Conservation (phyloP, 495 filamentous ascomycete species). For the Talaromyces ruber region DNA sequence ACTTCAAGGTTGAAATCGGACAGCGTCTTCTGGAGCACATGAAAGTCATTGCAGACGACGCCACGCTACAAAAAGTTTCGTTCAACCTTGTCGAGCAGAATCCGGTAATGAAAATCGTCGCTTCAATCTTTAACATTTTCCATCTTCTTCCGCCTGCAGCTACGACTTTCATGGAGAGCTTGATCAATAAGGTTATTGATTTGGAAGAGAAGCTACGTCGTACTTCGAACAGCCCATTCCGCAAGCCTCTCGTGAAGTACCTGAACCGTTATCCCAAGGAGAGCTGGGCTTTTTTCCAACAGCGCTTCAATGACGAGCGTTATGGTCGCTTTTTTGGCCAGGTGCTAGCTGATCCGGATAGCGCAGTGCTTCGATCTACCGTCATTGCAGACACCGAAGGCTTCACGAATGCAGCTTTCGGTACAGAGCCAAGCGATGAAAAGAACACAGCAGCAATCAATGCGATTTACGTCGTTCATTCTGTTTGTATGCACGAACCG, state of each 20-base stretch:
- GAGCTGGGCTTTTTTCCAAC: slow-evolving; percentile 67
- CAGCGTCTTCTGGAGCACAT: slow-evolving; percentile 84
- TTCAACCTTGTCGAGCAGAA: slow-evolving; percentile 92
- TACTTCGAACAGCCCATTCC: slow-evolving; percentile 89
- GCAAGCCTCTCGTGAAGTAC: slow-evolving; percentile 87
- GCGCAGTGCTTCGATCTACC: slow-evolving; percentile 62
- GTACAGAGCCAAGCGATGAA: slow-evolving; percentile 45
- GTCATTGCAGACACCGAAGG: slow-evolving; percentile 65
- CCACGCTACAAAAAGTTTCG: slow-evolving; percentile 75
- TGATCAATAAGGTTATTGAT: slow-evolving; percentile 81
- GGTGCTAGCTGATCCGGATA: slow-evolving; percentile 68
- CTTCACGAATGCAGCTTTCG: slow-evolving; percentile 56
- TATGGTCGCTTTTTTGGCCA: slow-evolving; percentile 95
- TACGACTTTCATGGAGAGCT: slow-evolving; percentile 77
- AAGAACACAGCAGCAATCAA: slow-evolving; percentile 76
- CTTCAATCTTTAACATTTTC: slow-evolving; percentile 92
- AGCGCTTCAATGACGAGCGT: slow-evolving; percentile 67
- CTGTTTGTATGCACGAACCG: slow-evolving; percentile 46
- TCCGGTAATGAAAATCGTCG: slow-evolving; percentile 81
- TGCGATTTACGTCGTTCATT: slow-evolving; percentile 73
- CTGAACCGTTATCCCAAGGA: slow-evolving; percentile 88
- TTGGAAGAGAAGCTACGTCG: slow-evolving; percentile 79
- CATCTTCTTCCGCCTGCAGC: slow-evolving; percentile 86
- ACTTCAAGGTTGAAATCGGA: slow-evolving; percentile 98
- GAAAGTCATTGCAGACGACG: slow-evolving; percentile 77